Evolutionary conservation across 139 green algal species (phyloP), one percentile per base, ranked within the genome.

Genomic region (Chlorella sp.): DNA sequence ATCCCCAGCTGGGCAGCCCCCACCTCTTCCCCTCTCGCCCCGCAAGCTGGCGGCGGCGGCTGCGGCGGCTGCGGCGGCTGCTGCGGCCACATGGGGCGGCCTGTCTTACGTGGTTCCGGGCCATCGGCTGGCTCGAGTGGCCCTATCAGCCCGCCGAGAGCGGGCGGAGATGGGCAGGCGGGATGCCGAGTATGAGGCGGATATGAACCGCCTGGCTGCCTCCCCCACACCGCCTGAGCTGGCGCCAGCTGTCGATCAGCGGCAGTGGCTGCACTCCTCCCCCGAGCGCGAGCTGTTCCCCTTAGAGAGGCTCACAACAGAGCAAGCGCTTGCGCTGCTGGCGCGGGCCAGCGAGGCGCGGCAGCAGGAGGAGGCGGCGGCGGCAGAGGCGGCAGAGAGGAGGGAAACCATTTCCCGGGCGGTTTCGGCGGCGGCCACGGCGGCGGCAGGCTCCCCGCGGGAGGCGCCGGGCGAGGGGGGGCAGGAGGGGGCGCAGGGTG

Each of bases 261-360:
- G 37, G 3, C 75, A 57, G 48, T 57, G 48, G 48, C 9, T 9
- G 48, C 7, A 57, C 7, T 5, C 48, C 48, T 57, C 48, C 48
- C 48, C 48, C 48, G 48, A 57, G 19, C 34, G 14, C 14, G 34
- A 24, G n/a, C 18, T 15, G 0, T 21, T 18, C 2, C n/a, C 42
- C 42, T 40, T 85, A 5, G 34, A 73, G 28, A 36, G 83, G 22
- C 36, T 88, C 66, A 48, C 68, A 39, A 88, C 66, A 0, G 36
- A 88, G 36, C 68, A 81, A 4, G 84, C 84, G 39, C 40, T 88
- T 30, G 84, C 66, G 36, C 18, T 81, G 66, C 84, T 88, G 84
- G 36, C n/a, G 9, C n/a, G 37, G 11, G 34, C 75, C 34, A 48
- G 34, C 34, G n/a, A 24, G 75, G 75, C 34, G 14, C 75, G 75